Conservation (phyloP, 2,329 filamentous ascomycete genomes). For the Phialophora verrucosa region DNA sequence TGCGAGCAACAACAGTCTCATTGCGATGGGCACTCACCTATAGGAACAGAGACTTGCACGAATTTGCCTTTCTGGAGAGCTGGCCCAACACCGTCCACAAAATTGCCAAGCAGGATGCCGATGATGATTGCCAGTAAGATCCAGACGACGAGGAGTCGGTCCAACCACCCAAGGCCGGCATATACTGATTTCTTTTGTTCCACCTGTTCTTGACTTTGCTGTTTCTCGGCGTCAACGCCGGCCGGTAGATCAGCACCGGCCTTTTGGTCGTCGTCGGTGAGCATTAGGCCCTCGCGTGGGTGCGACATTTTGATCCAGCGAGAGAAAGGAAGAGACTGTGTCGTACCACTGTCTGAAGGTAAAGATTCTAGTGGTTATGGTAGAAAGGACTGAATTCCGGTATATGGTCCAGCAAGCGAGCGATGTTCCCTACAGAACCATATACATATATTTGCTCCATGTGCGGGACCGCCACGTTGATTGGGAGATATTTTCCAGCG, state of each 20-base stretch:
- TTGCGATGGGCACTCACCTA: constrained; percentile 54
- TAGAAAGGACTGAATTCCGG: not conserved
- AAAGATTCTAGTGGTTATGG: not conserved
- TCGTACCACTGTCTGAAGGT: not conserved
- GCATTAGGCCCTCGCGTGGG: too few species aligned
- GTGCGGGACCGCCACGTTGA: not conserved
- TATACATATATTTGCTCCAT: not conserved
- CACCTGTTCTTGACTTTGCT: not conserved
- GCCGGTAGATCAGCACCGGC: not conserved
- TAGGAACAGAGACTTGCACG: constrained; percentile 71
- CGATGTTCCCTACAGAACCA: not conserved
- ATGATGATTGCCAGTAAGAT: constrained; percentile 78
- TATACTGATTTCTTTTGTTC: constrained; percentile 40
- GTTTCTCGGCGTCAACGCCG: constrained; percentile 13
- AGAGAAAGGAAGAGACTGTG: not conserved
- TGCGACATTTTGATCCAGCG: not conserved
- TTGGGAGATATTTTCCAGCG: constrained; percentile 3
- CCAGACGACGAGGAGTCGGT: constrained; percentile 71
- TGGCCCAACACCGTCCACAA: constrained; percentile 67
- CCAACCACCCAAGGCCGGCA: constrained; percentile 63
- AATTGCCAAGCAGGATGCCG: constrained; percentile 77
- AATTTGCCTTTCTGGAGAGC: constrained; percentile 73
- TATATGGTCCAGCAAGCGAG: not conserved
- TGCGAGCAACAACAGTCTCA: not conserved
- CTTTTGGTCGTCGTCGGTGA: not conserved